Evolutionary conservation across 139 green algal species (phyloP).

Genomic region (Diplosphaera chodatii): DNA sequence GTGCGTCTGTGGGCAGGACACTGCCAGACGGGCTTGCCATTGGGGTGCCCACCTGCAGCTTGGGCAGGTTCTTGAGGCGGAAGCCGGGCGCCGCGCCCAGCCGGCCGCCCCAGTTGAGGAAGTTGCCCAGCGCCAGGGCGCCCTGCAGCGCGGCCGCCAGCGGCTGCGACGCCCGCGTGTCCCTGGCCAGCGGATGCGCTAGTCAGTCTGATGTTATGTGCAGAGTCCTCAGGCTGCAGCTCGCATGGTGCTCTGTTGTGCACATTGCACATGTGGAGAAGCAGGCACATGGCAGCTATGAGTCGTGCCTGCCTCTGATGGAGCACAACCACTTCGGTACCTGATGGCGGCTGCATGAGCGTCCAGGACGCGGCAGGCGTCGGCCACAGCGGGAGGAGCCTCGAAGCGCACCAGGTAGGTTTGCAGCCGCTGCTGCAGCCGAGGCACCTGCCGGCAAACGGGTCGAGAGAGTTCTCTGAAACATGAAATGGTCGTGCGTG

Average conservation of each 20-base stretch:
- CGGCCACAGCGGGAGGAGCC: conserved; percentile 9
- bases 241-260: no score
- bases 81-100: conserved; percentile 34
- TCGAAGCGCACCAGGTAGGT: conserved; percentile 24
- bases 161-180: conserved; percentile 18
- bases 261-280: no score
- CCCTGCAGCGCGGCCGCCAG: conserved; percentile 21
- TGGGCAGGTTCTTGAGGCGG: conserved; percentile 20
- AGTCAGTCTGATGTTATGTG: no score
- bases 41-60: conserved; percentile 33
- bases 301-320: no score
- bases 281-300: no score
- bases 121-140: conserved; percentile 35
- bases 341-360: conserved; percentile 18
- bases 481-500: no score
- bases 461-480: no score
- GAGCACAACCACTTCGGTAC: background rate
- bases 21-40: no score
- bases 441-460: conserved; percentile 14
- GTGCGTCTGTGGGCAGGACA: no score
- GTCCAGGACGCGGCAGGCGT: conserved; percentile 17
- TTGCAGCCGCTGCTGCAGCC: conserved; percentile 21
- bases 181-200: no score
- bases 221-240: no score
- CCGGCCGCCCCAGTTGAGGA: conserved; percentile 32